Conservation (phyloP, 1,284 basidiomycete species). For the Tilletiaria anomala region DNA sequence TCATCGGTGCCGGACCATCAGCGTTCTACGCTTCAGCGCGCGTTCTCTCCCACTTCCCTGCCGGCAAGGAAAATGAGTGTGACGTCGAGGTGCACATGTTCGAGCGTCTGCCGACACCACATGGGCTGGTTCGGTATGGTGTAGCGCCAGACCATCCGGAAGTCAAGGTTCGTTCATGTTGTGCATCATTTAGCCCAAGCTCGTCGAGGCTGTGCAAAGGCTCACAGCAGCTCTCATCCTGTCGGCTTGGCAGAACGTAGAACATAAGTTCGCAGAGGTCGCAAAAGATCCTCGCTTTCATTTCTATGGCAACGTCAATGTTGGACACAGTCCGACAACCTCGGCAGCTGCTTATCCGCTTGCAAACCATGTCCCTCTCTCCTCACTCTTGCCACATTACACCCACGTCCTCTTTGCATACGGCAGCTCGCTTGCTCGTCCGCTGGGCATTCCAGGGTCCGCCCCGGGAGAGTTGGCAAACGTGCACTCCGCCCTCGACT, state of each 20-base stretch:
- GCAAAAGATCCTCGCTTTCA: conserved; percentile 24
- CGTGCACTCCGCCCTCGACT: conserved; percentile 62
- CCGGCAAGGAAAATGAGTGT: conserved; percentile 5
- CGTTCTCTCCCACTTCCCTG: conserved; percentile 9
- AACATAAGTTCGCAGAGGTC: conserved; percentile 71
- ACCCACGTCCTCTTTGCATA: conserved; percentile 68
- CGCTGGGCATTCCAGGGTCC: conserved; percentile 37
- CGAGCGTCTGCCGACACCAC: conserved; percentile 83
- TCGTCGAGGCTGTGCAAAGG: no score
- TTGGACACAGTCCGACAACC: conserved; percentile 42
- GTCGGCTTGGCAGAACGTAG: conserved; percentile 95
- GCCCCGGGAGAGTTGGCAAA: conserved; percentile 45
- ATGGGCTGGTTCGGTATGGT: conserved; percentile 86
- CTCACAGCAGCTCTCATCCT: no score
- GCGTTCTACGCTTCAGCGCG: conserved; percentile 72
- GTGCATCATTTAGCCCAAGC: no score
- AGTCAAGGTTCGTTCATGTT: no score
- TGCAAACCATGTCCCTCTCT: conserved; percentile 49
- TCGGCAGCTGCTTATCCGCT: conserved; percentile 35
- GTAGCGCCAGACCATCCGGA: conserved; percentile 98
- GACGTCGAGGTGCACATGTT: conserved; percentile 59
- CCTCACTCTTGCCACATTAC: conserved; percentile 53
- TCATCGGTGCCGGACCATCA: conserved; percentile 79
- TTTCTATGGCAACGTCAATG: conserved; percentile 78
- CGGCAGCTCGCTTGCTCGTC: conserved; percentile 53